phyloP scores from a whole-genome alignment of 441 rosid genomes.

The Isatis lusitanica region DNA sequence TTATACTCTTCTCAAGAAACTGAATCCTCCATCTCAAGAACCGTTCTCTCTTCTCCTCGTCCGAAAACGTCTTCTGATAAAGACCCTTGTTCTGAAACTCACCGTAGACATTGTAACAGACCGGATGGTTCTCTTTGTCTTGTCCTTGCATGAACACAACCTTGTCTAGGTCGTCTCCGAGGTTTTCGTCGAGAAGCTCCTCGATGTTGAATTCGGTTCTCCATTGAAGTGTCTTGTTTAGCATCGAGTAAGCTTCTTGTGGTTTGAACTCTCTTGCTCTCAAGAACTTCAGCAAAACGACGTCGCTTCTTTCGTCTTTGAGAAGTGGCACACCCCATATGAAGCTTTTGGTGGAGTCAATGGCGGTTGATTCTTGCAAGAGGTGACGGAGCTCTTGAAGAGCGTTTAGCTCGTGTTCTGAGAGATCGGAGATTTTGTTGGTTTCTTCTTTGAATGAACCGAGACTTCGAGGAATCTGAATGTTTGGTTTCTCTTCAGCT shows the following conservation, averaged over 20 bases:
- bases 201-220: slow-evolving; percentile 75
- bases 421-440: slow-evolving; percentile 47
- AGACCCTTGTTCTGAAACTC: slow-evolving; percentile 80
- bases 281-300: slow-evolving; percentile 70
- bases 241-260: slow-evolving; percentile 70
- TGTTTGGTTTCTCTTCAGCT: slow-evolving; percentile 32
- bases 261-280: slow-evolving; percentile 88
- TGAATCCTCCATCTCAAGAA: slow-evolving; percentile 87
- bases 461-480: slow-evolving; percentile 31
- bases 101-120: slow-evolving; percentile 90
- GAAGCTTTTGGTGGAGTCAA: slow-evolving; percentile 35
- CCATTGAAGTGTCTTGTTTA: slow-evolving; percentile 74
- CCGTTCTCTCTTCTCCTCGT: slow-evolving; percentile 67
- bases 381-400: slow-evolving; percentile 49
- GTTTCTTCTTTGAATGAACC: slow-evolving; percentile 57
- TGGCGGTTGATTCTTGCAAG: slow-evolving; percentile 48
- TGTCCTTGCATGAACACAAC: slow-evolving; percentile 86
- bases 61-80: slow-evolving; percentile 65
- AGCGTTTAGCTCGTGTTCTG: slow-evolving; percentile 47
- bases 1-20: slow-evolving; percentile 83
- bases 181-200: slow-evolving; percentile 62
- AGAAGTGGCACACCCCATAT: slow-evolving; percentile 84
- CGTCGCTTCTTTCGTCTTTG: slow-evolving; percentile 70
- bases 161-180: slow-evolving; percentile 68
- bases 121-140: slow-evolving; percentile 78